Conservation (phyloP, 2,329 filamentous ascomycete genomes). For the Phaeomoniella chlamydospora region DNA sequence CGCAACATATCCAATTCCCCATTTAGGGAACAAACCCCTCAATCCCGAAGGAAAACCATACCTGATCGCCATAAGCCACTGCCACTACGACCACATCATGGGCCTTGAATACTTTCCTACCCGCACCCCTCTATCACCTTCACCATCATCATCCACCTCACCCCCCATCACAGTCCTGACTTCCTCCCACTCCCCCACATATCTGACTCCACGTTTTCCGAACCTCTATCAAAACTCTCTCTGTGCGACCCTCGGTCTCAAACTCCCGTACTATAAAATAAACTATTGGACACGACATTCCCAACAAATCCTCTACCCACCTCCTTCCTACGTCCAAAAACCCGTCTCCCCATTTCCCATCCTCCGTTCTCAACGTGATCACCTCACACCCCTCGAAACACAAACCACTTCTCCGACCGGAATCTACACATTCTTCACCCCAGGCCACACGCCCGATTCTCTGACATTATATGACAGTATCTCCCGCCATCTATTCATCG, state of each 20-base stretch:
- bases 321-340: background rate
- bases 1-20: background rate
- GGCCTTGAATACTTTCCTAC: conserved; percentile 10
- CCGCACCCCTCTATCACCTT: conserved; percentile 1
- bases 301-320: conserved; percentile 1
- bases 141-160: background rate
- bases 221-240: conserved; percentile 10
- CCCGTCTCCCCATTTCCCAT: conserved; percentile 1
- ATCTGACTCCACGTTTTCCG: conserved; percentile 7
- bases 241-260: conserved; percentile 5
- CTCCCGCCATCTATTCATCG: conserved; percentile 7
- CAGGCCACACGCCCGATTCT: conserved; percentile 11
- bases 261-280: conserved; percentile 8
- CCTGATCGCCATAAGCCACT: conserved; percentile 9
- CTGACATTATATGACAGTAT: conserved; percentile 10
- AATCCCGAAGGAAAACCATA: conserved; percentile 9
- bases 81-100: conserved; percentile 18
- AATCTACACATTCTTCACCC: conserved; percentile 8
- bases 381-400: too few relatives aligned
- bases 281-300: conserved; percentile 8
- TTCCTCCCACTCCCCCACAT: conserved; percentile 7
- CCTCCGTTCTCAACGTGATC: background rate
- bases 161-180: conserved; percentile 6
- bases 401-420: conserved; percentile 2
- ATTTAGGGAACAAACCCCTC: conserved; percentile 2